Evolutionary conservation across 2,329 filamentous ascomycete genomes (phyloP).

Genomic region (Fusarium aywerte): DNA sequence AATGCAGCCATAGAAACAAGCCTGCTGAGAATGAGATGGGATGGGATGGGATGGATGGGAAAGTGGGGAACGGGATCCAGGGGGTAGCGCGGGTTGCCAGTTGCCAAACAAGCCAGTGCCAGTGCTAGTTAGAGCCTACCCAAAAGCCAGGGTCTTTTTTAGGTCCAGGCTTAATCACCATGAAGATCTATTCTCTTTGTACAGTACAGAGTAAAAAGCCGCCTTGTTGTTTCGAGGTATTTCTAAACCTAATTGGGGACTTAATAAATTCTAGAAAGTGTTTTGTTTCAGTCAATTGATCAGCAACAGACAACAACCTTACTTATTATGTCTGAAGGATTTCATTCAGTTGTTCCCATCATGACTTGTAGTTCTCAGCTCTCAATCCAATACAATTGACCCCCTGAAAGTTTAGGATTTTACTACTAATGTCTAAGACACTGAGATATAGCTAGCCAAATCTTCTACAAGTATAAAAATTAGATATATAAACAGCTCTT

Average conservation of each 20-base stretch:
- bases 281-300: neutral
- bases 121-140: neutral
- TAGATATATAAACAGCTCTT: too few relatives aligned
- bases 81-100: slow-evolving; percentile 8
- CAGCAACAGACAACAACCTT: neutral
- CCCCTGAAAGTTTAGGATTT: too few relatives aligned
- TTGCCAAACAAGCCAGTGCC: neutral
- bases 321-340: too few relatives aligned
- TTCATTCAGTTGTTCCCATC: neutral
- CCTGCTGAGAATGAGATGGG: slow-evolving; percentile 15
- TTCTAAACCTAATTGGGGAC: slow-evolving; percentile 8
- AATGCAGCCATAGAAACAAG: slow-evolving; percentile 31
- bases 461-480: too few relatives aligned
- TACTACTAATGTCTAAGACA: too few relatives aligned
- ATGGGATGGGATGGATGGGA: neutral
- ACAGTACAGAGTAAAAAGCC: neutral
- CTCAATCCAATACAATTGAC: slow-evolving; percentile 3
- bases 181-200: slow-evolving; percentile 35
- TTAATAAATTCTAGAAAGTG: neutral
- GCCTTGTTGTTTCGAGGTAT: slow-evolving; percentile 1
- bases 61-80: slow-evolving; percentile 30
- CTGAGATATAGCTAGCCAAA: too few relatives aligned
- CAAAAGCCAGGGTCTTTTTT: slow-evolving; percentile 14
- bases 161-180: slow-evolving; percentile 12
- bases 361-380: neutral